phyloP scores from a whole-genome alignment of 2,329 filamentous ascomycete genomes.

The Pseudogymnoascus sp. region DNA sequence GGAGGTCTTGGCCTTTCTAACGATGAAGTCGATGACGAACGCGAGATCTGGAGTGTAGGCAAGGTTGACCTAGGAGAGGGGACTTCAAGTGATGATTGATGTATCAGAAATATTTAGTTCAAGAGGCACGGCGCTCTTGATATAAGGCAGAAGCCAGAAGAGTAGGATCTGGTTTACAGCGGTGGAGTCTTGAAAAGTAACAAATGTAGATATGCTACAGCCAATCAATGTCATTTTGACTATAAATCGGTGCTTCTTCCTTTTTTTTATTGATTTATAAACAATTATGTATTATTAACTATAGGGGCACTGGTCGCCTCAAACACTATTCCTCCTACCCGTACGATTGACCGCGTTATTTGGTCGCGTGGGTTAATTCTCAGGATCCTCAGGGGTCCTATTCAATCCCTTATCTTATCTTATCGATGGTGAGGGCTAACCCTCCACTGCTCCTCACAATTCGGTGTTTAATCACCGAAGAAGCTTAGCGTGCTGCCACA shows the following conservation, averaged over 20 bases:
- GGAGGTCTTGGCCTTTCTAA: constrained; percentile 79
- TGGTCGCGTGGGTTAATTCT: constrained; percentile 2
- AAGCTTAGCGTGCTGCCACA: constrained; percentile 1
- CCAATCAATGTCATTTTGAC: background rate
- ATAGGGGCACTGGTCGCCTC: background rate
- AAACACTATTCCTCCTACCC: background rate
- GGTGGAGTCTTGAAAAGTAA: background rate
- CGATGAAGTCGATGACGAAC: constrained; percentile 90
- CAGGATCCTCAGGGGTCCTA: background rate
- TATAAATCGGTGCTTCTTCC: background rate
- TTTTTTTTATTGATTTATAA: background rate
- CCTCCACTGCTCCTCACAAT: constrained; percentile 1
- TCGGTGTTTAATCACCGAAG: constrained; percentile 1
- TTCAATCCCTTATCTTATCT: constrained; percentile 6
- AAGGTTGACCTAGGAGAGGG: constrained; percentile 70
- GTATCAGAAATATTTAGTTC: constrained; percentile 2
- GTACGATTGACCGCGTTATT: background rate
- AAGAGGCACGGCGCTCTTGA: background rate
- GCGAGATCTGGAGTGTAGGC: constrained; percentile 91
- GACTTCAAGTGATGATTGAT: constrained; percentile 23
- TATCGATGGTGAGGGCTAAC: constrained; percentile 3
- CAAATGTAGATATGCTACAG: background rate
- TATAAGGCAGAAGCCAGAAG: background rate
- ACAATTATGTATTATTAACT: background rate
- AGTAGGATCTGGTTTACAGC: background rate